These are phyloP conservation scores for Fusarium musae DNA, from an alignment of 2,329 filamentous ascomycete species.

Conservation along the genomic window DNA sequence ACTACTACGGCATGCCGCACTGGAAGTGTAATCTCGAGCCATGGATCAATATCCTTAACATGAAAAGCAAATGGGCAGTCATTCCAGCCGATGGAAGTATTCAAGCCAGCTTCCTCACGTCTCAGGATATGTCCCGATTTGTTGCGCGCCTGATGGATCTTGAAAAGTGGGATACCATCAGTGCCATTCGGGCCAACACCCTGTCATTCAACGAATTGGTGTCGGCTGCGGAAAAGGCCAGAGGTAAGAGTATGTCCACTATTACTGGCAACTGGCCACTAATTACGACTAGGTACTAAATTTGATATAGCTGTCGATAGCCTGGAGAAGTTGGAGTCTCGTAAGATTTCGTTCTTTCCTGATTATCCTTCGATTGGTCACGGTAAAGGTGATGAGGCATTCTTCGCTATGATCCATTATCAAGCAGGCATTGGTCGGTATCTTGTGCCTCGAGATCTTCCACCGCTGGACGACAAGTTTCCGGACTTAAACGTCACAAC, in stretches of 20 bases:
- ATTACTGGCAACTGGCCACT: accelerated
- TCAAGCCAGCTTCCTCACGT: conserved; percentile 34
- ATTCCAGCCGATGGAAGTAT: conserved; percentile 26
- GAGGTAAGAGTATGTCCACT: neutral
- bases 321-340: conserved; percentile 37
- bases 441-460: neutral
- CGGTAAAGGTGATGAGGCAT: conserved; percentile 25
- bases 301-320: conserved; percentile 27
- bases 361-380: conserved; percentile 36
- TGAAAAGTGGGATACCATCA: conserved; percentile 16
- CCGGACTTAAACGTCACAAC: conserved; percentile 22
- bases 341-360: conserved; percentile 38
- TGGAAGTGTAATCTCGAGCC: conserved; percentile 36
- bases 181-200: conserved; percentile 12
- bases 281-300: conserved; percentile 4
- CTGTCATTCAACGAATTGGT: conserved; percentile 32
- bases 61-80: conserved; percentile 38
- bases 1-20: conserved; percentile 43
- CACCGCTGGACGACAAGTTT: conserved; percentile 22
- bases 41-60: conserved; percentile 41
- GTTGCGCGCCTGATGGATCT: conserved; percentile 33
- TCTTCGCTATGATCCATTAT: conserved; percentile 38
- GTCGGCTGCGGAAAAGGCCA: conserved; percentile 13
- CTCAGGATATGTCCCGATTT: conserved; percentile 34
- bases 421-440: conserved; percentile 24